Evolutionary conservation across 139 green algal species (phyloP).

Genomic region (Parachlorella kessleri): DNA sequence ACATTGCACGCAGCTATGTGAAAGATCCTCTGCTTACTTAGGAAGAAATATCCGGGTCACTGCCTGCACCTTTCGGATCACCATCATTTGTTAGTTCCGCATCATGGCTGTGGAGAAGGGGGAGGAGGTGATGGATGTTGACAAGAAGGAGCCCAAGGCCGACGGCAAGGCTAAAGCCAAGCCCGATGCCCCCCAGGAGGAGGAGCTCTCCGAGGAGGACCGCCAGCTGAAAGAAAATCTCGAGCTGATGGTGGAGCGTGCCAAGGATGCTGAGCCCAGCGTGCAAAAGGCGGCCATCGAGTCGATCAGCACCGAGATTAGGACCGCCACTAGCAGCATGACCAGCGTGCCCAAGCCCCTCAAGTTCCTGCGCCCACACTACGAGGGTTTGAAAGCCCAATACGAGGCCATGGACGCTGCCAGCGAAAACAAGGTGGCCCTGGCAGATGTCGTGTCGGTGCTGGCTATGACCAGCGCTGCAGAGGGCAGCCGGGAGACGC

Average conservation of each 20-base stretch:
- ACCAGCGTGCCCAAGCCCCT: slow-evolving; percentile 98
- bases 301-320: slow-evolving; percentile 63
- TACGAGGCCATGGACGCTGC: slow-evolving; percentile 59
- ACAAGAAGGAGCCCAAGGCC: not conserved
- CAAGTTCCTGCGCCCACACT: slow-evolving; percentile 96
- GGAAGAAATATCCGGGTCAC: too few relatives aligned
- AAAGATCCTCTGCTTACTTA: too few relatives aligned
- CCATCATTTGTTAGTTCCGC: too few relatives aligned
- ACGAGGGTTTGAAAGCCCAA: slow-evolving; percentile 70
- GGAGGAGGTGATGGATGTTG: not conserved
- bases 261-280: slow-evolving; percentile 59
- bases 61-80: too few relatives aligned
- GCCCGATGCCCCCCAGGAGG: slow-evolving; percentile 32
- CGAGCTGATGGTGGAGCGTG: slow-evolving; percentile 88
- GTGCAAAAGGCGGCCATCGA: slow-evolving; percentile 77
- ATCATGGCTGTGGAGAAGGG: not conserved
- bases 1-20: too few relatives aligned
- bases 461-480: slow-evolving; percentile 89
- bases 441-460: slow-evolving; percentile 97
- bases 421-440: slow-evolving; percentile 44
- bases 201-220: slow-evolving; percentile 93
- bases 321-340: slow-evolving; percentile 93
- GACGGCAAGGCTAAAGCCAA: slow-evolving; percentile 5
- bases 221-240: slow-evolving; percentile 88
- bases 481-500: slow-evolving; percentile 74